Evolutionary conservation across 1,284 basidiomycete species (phyloP), one percentile per base, ranked within the genome.

Genomic region (Meripilus lineatus): DNA sequence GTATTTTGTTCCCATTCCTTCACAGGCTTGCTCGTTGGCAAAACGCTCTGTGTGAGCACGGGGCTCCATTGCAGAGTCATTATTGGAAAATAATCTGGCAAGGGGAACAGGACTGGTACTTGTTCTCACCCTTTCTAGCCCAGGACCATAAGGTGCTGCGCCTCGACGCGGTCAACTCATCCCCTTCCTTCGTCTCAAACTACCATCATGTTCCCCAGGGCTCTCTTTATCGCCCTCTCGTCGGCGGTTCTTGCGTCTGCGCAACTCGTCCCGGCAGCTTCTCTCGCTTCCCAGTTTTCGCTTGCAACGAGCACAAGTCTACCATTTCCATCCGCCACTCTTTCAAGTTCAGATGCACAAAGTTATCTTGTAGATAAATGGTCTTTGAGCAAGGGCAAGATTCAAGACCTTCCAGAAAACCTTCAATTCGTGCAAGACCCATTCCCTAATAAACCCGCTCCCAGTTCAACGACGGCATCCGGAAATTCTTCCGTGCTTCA

Each of bases 281-380:
- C 64, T 11, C 57, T 83, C 25, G 83, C 79, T 24, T 63, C 72
- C 2, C 68, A 70, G 48, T 82, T 75, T 58, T 69, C 67, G 11
- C 71, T 86, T 33, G 63, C 79, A 5, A 79, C 78, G 2, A 81
- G 77, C 56, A 86, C 83, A 1, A 58, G 66, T 2, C 61, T 86
- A 14, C 75, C 82, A 4, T 87, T 83, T 58, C 84, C 84, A n/a
- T 71, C 77, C 14, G 69, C 79, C 2, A 84, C 83, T 0, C 71
- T 75, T 44, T 54, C 68, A 15, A 66, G 71, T 40, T 54, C 61
- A 18, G 73, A 79, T 49, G 62, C 84, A 1, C 69, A 77, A 50
- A 58, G 66, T 6, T 72, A 78, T 50, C 63, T 86, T n/a, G 59
- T 67, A n/a, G 70, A 73, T 13, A 59, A 71, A 35, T 87, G 82